A percentile compares a stretch with the other conserved stretches of the same genome.
Conservation (phyloP, 2,329 filamentous ascomycete genomes). For the Chrysoporthe cubensis region DNA sequence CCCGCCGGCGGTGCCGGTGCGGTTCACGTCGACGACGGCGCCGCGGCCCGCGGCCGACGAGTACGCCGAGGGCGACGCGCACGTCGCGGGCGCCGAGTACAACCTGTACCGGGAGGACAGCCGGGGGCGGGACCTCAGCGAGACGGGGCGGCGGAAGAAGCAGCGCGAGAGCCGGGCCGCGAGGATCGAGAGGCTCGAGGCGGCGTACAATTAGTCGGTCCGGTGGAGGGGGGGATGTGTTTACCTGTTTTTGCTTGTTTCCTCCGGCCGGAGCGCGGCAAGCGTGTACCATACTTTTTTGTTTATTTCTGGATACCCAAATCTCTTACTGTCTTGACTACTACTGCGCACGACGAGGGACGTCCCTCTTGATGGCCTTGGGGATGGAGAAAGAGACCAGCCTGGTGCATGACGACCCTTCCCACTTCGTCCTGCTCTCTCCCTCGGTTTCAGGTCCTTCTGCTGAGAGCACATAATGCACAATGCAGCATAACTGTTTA, state of each 20-base stretch:
- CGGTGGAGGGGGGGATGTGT: neutral
- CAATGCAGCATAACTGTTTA: too few species aligned
- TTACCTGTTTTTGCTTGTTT: neutral
- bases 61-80: constrained; percentile 27
- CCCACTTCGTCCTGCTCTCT: too few species aligned
- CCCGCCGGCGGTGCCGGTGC: constrained; percentile 4
- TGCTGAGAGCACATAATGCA: too few species aligned
- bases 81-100: constrained; percentile 21
- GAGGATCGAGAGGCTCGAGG: constrained; percentile 25
- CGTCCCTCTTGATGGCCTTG: too few species aligned
- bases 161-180: constrained; percentile 27
- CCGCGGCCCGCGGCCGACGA: constrained; percentile 27
- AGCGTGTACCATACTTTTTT: neutral
- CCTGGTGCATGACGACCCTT: too few species aligned
- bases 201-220: constrained; percentile 4
- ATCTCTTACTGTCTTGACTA: too few species aligned
- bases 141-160: constrained; percentile 17
- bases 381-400: too few species aligned
- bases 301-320: too few species aligned
- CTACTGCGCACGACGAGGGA: too few species aligned
- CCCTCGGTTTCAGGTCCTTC: too few species aligned
- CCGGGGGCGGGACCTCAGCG: constrained; percentile 13
- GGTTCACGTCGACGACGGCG: constrained; percentile 27
- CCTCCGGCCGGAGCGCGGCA: neutral
- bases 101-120: constrained; percentile 23